These are phyloP conservation scores for Petunia hybrid DNA, from an alignment of 305 asterid genomes.

Conservation along the genomic window DNA sequence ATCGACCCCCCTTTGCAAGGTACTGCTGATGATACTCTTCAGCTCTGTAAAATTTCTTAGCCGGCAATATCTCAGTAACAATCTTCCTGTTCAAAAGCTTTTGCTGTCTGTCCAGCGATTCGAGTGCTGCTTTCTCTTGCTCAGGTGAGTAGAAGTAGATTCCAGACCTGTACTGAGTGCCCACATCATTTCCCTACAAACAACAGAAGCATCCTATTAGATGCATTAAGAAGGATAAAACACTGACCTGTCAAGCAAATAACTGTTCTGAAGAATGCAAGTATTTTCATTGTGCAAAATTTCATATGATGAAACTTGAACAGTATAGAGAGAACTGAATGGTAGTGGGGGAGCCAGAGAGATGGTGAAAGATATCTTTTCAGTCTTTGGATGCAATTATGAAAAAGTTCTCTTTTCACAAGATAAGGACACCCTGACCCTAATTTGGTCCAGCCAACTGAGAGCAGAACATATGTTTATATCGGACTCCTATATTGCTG, in stretches of 20 bases:
- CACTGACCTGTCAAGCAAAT: slow-evolving; percentile 9
- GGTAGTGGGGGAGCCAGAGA: too few relatives aligned
- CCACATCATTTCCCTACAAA: slow-evolving; percentile 89
- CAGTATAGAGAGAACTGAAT: too few relatives aligned
- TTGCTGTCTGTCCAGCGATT: slow-evolving; percentile 73
- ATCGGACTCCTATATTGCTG: too few relatives aligned
- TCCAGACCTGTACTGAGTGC: slow-evolving; percentile 88
- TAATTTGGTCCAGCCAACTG: too few relatives aligned
- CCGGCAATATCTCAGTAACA: slow-evolving; percentile 81
- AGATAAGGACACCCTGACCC: too few relatives aligned
- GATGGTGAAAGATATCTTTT: too few relatives aligned
- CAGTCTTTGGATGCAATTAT: too few relatives aligned
- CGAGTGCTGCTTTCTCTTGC: slow-evolving; percentile 80
- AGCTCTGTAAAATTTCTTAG: slow-evolving; percentile 89
- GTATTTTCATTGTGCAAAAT: not conserved
- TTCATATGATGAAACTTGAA: not conserved
- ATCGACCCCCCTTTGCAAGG: slow-evolving; percentile 88
- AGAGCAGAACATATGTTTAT: too few relatives aligned
- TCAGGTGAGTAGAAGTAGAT: slow-evolving; percentile 83
- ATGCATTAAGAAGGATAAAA: not conserved
- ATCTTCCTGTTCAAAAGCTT: slow-evolving; percentile 67
- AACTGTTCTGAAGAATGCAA: not conserved
- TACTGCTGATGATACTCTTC: slow-evolving; percentile 97
- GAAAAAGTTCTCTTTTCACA: too few relatives aligned
- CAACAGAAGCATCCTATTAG: not conserved